Conservation (phyloP, 768 basidiomycete species). For the Grammothele lineata region DNA sequence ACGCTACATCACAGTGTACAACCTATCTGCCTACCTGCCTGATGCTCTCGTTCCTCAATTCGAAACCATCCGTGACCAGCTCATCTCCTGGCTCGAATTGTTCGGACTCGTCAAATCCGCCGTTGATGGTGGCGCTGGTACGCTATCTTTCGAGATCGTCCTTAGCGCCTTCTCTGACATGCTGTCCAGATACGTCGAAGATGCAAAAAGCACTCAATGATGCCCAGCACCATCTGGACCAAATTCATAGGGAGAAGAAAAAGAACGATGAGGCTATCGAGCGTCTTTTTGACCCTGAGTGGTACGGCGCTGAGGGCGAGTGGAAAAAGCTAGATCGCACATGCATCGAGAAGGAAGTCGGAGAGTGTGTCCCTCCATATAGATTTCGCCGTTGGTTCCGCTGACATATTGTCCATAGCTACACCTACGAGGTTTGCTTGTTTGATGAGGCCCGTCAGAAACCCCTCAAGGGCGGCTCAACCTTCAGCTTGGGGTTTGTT, state of each 20-base stretch:
- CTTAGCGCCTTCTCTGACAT: not conserved
- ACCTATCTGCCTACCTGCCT: conserved; percentile 79
- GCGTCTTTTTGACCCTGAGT: conserved; percentile 60
- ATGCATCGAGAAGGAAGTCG: conserved; percentile 77
- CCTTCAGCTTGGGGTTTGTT: conserved; percentile 79
- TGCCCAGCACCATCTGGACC: conserved; percentile 57
- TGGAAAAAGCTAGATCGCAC: conserved; percentile 92
- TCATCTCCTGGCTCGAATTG: conserved; percentile 59
- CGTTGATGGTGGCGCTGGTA: conserved; percentile 41
- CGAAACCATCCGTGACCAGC: conserved; percentile 54
- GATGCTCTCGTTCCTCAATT: conserved; percentile 74
- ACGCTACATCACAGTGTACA: conserved; percentile 60
- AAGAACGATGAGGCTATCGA: conserved; percentile 53
- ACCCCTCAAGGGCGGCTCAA: conserved; percentile 71
- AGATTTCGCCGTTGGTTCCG: not conserved
- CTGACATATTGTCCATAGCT: conserved; percentile 41
- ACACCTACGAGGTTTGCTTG: conserved; percentile 91
- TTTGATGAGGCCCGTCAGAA: conserved; percentile 88
- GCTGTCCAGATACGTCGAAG: conserved; percentile 46
- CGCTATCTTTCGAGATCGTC: not conserved
- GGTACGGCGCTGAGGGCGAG: conserved; percentile 79
- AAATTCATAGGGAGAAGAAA: conserved; percentile 47
- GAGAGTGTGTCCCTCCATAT: conserved; percentile 62
- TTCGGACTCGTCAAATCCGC: conserved; percentile 52
- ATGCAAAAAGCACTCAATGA: conserved; percentile 60